Evolutionary conservation across 1,284 basidiomycete species (phyloP), one percentile per base, ranked within the genome.

Genomic region (Phylloboletellus chloephorus): DNA sequence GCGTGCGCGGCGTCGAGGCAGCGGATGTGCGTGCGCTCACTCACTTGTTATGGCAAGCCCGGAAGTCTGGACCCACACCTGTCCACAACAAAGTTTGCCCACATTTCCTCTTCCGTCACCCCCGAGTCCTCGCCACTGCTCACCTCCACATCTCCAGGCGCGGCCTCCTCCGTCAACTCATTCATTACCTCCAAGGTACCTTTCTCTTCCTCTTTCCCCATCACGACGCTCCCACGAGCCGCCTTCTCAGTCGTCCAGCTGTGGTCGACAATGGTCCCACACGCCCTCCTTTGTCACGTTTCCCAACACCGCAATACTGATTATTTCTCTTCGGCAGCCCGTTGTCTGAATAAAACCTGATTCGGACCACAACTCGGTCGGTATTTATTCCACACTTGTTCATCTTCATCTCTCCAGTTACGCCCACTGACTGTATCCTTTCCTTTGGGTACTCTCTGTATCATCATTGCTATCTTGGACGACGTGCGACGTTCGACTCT

Each of bases 91-190:
- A 58, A 30, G 58, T 63, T 61, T 58, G 58, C 58, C 63, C 61
- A 49, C 56, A 56, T 61, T 63, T 62, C 56, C 46, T 42, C 47
- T 47, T 38, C 29, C 36, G 28, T 54, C 55, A 16, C 6, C 12
- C 28, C 11, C 31, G 13, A 24, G 37, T 25, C 30, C 39, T 31
- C 25, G 23, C 5, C 29, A 13, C 15, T 36, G 43, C 49, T 50
- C 28, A 50, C 50, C 39, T 54, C 43, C 52, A 50, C 53, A 48
- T 53, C 46, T 52, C 59, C 65, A 79, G 78, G 77, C 67, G 71
- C 79, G 78, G 76, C 78, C 76, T 77, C 77, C 78, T 82, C 76
- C 78, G 76, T 69, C 59, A 60, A 63, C 58, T 73, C 77, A 65
- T 59, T 82, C 79, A 50, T 78, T 80, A 65, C 60, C 55, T 56